Conservation (phyloP, 1,139 yeast genomes). For the Protomyces arabidopsidicola region DNA sequence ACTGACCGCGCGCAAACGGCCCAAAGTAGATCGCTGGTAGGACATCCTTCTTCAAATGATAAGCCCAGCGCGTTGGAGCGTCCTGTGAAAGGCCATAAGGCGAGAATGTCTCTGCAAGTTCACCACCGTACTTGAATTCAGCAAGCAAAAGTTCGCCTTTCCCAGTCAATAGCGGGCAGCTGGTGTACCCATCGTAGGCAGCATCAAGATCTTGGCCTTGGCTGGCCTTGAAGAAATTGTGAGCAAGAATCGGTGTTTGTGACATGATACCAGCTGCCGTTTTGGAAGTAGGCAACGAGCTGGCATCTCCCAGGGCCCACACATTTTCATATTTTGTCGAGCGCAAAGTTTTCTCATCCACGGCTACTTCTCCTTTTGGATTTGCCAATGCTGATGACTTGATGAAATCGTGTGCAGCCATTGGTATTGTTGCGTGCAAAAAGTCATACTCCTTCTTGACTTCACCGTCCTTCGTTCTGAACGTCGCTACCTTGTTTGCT, state of each 20-base stretch:
- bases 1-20: slow-evolving; percentile 20
- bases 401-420: slow-evolving; percentile 29
- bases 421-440: slow-evolving; percentile 28
- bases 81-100: slow-evolving; percentile 27
- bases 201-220: slow-evolving; percentile 20
- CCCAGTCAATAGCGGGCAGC: slow-evolving; percentile 27
- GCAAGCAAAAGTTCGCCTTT: slow-evolving; percentile 28
- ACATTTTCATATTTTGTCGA: slow-evolving; percentile 28
- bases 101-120: slow-evolving; percentile 25
- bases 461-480: slow-evolving; percentile 16
- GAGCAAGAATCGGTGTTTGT: slow-evolving; percentile 28
- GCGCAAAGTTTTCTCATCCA: slow-evolving; percentile 24
- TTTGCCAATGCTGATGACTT: slow-evolving; percentile 22
- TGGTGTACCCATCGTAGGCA: slow-evolving; percentile 28
- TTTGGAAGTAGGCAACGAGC: slow-evolving; percentile 28
- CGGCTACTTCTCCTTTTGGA: slow-evolving; percentile 27
- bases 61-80: slow-evolving; percentile 25
- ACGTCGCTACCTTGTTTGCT: slow-evolving; percentile 16
- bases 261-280: slow-evolving; percentile 30
- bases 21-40: slow-evolving; percentile 28
- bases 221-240: slow-evolving; percentile 24
- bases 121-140: slow-evolving; percentile 28
- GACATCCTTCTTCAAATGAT: slow-evolving; percentile 29
- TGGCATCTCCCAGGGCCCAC: slow-evolving; percentile 29
- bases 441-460: slow-evolving; percentile 23